A percentile compares a stretch with the other conserved stretches of the same genome.
Evolutionary conservation across 1,284 basidiomycete genomes (phyloP).

Genomic region (Boletellus deceptivus): DNA sequence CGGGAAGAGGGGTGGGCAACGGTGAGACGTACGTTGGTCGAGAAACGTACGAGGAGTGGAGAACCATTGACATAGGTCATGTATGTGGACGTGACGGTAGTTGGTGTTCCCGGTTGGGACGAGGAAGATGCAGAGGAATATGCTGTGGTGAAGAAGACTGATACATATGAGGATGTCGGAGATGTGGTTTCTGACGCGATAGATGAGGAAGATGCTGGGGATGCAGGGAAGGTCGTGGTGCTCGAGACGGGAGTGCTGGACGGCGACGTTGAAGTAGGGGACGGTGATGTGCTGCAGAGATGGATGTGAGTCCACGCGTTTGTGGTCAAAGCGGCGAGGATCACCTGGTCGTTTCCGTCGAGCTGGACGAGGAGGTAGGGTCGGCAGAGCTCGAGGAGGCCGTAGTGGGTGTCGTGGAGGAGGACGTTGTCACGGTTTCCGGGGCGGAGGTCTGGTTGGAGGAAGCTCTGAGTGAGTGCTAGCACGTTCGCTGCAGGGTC

Average conservation of each 20-base stretch:
- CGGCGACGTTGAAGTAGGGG: neutral
- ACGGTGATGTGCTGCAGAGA: neutral
- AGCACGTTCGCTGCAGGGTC: neutral
- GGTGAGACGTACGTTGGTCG: too few species aligned
- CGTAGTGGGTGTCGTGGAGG: neutral
- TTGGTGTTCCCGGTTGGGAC: conserved; percentile 3
- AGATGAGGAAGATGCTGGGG: neutral
- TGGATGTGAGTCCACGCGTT: neutral
- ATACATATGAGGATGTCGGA: neutral
- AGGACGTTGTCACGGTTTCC: neutral
- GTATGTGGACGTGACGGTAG: conserved; percentile 21
- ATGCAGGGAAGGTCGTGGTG: neutral
- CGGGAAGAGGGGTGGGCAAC: neutral
- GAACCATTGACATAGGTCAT: conserved; percentile 20
- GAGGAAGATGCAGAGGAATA: neutral
- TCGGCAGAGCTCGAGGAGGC: neutral
- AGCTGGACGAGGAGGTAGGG: neutral
- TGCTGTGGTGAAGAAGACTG: conserved; percentile 3
- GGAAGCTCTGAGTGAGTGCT: neutral
- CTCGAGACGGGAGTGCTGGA: neutral
- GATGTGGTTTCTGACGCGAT: conserved; percentile 3
- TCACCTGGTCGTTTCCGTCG: conserved; percentile 19
- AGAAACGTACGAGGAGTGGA: conserved; percentile 16
- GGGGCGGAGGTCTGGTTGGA: conserved; percentile 1
- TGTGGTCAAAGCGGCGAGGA: rapidly evolving